phyloP scores from a whole-genome alignment of 257 asterid genomes.

The Nicotiana knightiana region DNA sequence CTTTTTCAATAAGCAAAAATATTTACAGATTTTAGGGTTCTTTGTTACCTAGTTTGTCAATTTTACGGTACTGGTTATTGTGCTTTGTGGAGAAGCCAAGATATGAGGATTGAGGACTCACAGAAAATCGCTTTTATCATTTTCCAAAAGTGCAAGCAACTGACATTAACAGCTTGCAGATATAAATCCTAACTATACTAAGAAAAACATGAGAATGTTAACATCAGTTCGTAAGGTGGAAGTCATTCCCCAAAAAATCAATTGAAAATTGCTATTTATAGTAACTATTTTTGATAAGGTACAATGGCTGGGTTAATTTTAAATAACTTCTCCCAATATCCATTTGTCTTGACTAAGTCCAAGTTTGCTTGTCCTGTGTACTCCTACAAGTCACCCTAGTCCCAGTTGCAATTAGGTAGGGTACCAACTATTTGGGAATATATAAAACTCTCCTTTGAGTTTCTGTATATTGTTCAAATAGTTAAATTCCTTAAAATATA shows the following conservation, averaged over 20 bases:
- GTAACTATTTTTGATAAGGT: not conserved
- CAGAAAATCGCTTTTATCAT: not conserved
- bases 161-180: not conserved
- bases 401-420: not conserved
- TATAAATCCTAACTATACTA: not conserved
- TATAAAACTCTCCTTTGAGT: not conserved
- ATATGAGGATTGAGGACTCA: not conserved
- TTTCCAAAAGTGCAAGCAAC: not conserved
- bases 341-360: not conserved
- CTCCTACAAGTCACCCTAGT: not conserved
- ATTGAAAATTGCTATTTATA: not conserved
- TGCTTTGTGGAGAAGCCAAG: not conserved
- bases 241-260: too few relatives aligned
- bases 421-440: not conserved
- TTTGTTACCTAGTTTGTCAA: not conserved
- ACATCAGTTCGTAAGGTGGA: not conserved
- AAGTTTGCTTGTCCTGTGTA: not conserved
- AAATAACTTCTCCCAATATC: not conserved
- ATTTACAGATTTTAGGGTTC: not conserved
- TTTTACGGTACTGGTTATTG: not conserved
- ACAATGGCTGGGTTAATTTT: not conserved
- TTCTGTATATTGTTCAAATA: not conserved
- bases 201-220: not conserved
- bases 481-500: not conserved
- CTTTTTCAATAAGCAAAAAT: not conserved